Evolutionary conservation across 495 filamentous ascomycete genomes (phyloP).

Genomic region (Aspergillus asperescens): DNA sequence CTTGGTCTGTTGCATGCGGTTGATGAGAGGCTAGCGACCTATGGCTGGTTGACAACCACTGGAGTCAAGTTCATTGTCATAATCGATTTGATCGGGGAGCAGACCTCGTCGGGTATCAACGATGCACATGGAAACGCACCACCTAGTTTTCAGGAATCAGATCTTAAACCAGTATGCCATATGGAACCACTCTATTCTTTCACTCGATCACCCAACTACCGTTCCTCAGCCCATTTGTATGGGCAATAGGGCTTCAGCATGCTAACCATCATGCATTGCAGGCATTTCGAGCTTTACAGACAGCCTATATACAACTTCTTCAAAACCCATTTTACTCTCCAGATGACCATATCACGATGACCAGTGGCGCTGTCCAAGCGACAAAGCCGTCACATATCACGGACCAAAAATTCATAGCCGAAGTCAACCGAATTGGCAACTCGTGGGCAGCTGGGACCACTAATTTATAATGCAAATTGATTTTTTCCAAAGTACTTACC

Average conservation of each 20-base stretch:
- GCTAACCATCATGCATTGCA: constrained; percentile 25
- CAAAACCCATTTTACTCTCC: constrained; percentile 95
- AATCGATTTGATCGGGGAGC: constrained; percentile 74
- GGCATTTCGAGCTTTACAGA: constrained; percentile 88
- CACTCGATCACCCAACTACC: too few species aligned
- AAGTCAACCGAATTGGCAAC: constrained; percentile 84
- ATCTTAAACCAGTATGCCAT: constrained; percentile 66
- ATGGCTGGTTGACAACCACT: constrained; percentile 97
- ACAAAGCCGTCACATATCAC: constrained; percentile 59
- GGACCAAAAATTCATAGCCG: constrained; percentile 71
- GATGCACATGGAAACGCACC: constrained; percentile 32
- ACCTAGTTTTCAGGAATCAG: constrained; percentile 66
- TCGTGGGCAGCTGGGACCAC: constrained; percentile 45
- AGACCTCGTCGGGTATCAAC: constrained; percentile 20
- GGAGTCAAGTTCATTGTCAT: constrained; percentile 83
- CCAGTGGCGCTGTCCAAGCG: constrained; percentile 29
- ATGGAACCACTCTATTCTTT: not conserved
- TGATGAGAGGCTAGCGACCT: constrained; percentile 85
- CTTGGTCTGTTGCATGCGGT: constrained; percentile 87
- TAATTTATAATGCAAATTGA: not conserved
- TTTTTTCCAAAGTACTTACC: too few species aligned
- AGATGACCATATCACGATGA: constrained; percentile 65
- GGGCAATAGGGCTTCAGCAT: not conserved
- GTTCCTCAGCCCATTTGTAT: constrained; percentile 4
- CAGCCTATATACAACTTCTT: constrained; percentile 79